phyloP scores from a whole-genome alignment of 805 yeast genomes.

The Saitoella complicata region DNA sequence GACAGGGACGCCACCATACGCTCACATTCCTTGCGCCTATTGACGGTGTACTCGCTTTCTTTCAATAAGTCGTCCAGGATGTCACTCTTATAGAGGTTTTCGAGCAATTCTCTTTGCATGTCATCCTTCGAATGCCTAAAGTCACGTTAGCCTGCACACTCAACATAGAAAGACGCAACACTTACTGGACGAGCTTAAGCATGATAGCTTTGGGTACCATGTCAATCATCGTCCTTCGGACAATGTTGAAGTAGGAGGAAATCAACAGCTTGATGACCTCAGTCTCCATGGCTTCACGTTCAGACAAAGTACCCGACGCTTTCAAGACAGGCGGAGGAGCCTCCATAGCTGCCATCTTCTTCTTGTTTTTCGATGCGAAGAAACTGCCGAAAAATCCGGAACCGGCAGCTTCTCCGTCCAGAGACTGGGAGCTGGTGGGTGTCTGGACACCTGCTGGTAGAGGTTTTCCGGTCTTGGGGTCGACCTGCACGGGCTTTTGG shows the following conservation, averaged over 20 bases:
- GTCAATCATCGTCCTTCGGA: conserved; percentile 84
- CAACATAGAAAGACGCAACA: too few relatives aligned
- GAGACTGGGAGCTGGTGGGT: conserved; percentile 5
- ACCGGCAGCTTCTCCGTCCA: conserved; percentile 10
- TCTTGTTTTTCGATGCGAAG: conserved; percentile 80
- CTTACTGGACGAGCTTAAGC: conserved; percentile 54
- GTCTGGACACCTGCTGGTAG: conserved; percentile 22
- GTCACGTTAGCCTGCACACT: too few relatives aligned
- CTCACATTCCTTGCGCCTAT: conserved; percentile 84
- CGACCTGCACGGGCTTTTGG: conserved; percentile 56
- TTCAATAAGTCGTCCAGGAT: conserved; percentile 56
- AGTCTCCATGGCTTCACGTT: conserved; percentile 90
- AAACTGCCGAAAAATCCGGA: conserved; percentile 79
- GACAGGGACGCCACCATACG: conserved; percentile 87
- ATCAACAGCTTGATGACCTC: conserved; percentile 90
- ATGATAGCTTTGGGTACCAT: conserved; percentile 89
- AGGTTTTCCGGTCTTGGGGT: conserved; percentile 82
- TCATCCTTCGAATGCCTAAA: conserved; percentile 53
- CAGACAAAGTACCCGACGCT: conserved; percentile 85
- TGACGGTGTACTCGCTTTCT: conserved; percentile 83
- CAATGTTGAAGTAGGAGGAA: conserved; percentile 78
- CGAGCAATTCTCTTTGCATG: conserved; percentile 78
- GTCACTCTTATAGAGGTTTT: conserved; percentile 67
- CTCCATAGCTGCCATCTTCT: conserved; percentile 87
- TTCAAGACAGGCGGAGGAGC: conserved; percentile 92